Percentiles rank a stretch among this genome's conserved stretches.
Evolutionary conservation across 768 basidiomycete species (phyloP).

Genomic region (Boletus coccyginus): DNA sequence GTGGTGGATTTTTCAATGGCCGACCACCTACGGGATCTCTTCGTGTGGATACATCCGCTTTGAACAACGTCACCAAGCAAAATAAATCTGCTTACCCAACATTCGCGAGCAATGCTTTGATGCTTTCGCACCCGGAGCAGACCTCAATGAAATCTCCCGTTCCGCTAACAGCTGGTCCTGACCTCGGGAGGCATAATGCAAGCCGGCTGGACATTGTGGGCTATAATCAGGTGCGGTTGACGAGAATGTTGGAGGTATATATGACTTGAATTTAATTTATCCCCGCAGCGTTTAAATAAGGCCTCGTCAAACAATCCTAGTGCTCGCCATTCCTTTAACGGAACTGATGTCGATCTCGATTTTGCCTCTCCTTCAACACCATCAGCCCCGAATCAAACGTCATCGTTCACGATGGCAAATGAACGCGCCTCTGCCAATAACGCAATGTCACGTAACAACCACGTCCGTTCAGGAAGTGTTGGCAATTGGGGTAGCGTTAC

Average conservation of each 20-base stretch:
- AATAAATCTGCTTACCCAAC: slow-evolving; percentile 85
- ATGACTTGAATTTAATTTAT: slow-evolving; percentile 20
- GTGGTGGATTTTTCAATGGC: slow-evolving; percentile 48
- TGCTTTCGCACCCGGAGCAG: slow-evolving; percentile 57
- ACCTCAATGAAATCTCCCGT: slow-evolving; percentile 66
- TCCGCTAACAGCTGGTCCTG: slow-evolving; percentile 82
- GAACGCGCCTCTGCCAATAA: slow-evolving; percentile 37
- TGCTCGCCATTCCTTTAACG: slow-evolving; percentile 74
- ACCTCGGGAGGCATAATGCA: slow-evolving; percentile 74
- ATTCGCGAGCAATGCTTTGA: slow-evolving; percentile 45
- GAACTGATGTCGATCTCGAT: slow-evolving; percentile 61
- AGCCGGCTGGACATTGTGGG: slow-evolving; percentile 73
- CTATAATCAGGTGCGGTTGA: slow-evolving; percentile 56
- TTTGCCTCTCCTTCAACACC: slow-evolving; percentile 56
- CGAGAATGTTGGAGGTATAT: slow-evolving; percentile 1
- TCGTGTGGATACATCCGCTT: slow-evolving; percentile 69
- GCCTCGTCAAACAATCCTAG: slow-evolving; percentile 46
- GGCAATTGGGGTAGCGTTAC: slow-evolving; percentile 74
- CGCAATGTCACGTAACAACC: slow-evolving; percentile 48
- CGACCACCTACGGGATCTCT: slow-evolving; percentile 69
- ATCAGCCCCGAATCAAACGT: slow-evolving; percentile 42
- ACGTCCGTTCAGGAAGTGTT: slow-evolving; percentile 75
- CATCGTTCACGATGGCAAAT: slow-evolving; percentile 38
- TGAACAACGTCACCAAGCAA: slow-evolving; percentile 60
- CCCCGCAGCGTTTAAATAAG: slow-evolving; percentile 45